Evolutionary conservation across 768 basidiomycete genomes (phyloP), one percentile per base, ranked within the genome.

Genomic region (Tricholoma bakamatsutake): DNA sequence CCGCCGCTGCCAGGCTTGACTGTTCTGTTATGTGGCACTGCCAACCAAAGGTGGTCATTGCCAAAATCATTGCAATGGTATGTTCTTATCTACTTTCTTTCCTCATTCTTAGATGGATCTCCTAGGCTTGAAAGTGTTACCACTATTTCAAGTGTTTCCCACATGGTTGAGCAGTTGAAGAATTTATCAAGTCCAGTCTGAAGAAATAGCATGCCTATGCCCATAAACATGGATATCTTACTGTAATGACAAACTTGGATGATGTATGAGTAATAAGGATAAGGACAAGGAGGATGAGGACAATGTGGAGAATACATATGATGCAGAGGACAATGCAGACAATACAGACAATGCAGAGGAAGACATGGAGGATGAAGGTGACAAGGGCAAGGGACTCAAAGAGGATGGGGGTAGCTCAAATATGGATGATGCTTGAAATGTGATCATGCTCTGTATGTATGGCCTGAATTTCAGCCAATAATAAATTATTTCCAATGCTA

Each of bases 41-140:
- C 48, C 48, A 50, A 35, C 30, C 31, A 33, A 50, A 17, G 27
- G 17, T 11, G 12, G 48, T 50, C 30, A 50, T 50, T 33, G 48
- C 28, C 48, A 50, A 50, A 35, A 33, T 50, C 48, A 50, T 50
- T 33, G 30, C 48, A 50, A 33, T 50, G n/a, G 48, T 50, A 50
- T 17, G 28, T 50, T 35, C 30, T 50, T 50, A 33, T 31, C 34
- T 31, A 10, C 10, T 33, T 15, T 5, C 15, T 13, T 15, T 9
- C 30, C 33, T 49, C 33, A 42, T 42, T 42, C 40, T 42, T 21
- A 42, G 40, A 42, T 42, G 40, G 40, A 42, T 42, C 40, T 42
- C 40, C 40, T 42, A 42, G 40, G 40, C 40, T 42, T 21, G 40
- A 42, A 18, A 42, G 18, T 9, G 40, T 18, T 18, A 42, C 11